These are phyloP conservation scores for Rubus idaeus DNA, from an alignment of 306 rosid genomes.

Conservation along the genomic window DNA sequence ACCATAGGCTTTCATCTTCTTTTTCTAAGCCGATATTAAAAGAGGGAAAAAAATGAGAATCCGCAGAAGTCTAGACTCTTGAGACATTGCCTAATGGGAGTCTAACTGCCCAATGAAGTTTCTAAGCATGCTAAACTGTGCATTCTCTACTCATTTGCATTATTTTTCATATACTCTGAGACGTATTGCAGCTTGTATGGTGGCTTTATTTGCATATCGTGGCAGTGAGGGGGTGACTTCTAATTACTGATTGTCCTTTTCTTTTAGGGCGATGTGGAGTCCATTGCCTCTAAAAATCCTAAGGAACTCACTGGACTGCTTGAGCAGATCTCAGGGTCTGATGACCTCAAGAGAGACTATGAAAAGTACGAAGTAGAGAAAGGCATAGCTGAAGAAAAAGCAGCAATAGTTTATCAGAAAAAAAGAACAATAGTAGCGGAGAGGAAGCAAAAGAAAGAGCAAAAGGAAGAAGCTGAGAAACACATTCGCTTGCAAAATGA, in stretches of 20 bases:
- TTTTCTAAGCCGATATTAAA: background rate
- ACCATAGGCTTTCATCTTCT: background rate
- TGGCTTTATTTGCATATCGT: constrained; percentile 10
- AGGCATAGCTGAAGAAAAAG: constrained; percentile 78
- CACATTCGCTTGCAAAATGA: constrained; percentile 76
- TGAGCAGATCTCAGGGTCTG: constrained; percentile 98
- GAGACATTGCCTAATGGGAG: background rate
- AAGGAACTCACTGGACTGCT: constrained; percentile 86
- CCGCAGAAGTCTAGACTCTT: background rate
- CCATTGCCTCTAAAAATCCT: constrained; percentile 94
- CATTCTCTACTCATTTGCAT: constrained; percentile 1
- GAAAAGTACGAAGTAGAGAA: constrained; percentile 85
- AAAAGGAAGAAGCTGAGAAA: constrained; percentile 96
- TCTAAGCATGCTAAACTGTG: background rate
- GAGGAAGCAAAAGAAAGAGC: constrained; percentile 97
- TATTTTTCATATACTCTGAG: background rate
- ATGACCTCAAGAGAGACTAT: constrained; percentile 81
- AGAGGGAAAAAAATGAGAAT: background rate
- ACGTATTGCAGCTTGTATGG: background rate
- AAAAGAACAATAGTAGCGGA: constrained; percentile 83
- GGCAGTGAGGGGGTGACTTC: constrained; percentile 12
- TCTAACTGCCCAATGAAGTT: background rate
- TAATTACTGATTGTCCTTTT: constrained; percentile 16
- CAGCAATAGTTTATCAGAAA: constrained; percentile 88
- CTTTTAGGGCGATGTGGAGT: constrained; percentile 92